Conservation (phyloP, 2,329 filamentous ascomycete genomes). For the Fragosphaeria purpurea region DNA sequence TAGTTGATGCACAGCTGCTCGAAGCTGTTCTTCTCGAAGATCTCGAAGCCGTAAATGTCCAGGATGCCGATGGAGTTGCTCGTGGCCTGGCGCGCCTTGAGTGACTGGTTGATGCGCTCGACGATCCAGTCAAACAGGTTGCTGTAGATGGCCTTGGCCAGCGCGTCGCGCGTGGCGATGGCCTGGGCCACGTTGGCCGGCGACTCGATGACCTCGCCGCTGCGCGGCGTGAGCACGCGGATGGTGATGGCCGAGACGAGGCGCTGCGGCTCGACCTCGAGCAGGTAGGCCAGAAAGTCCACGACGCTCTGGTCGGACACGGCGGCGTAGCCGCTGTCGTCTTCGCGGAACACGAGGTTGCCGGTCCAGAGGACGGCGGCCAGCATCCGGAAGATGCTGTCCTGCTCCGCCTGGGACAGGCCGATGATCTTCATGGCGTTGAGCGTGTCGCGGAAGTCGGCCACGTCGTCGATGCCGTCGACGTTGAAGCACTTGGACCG, state of each 20-base stretch:
- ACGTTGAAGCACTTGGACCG: slow-evolving; percentile 92
- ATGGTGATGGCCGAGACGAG: slow-evolving; percentile 83
- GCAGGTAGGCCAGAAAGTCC: slow-evolving; percentile 85
- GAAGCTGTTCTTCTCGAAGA: slow-evolving; percentile 98
- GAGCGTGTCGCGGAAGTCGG: slow-evolving; percentile 81
- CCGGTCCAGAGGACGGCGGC: slow-evolving; percentile 88
- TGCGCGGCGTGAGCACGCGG: slow-evolving; percentile 65
- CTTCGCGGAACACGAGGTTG: slow-evolving; percentile 84
- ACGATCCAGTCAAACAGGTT: slow-evolving; percentile 99
- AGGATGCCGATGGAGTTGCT: slow-evolving; percentile 88
- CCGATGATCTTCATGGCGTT: slow-evolving; percentile 95
- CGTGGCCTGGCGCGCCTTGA: slow-evolving; percentile 66
- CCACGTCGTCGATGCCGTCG: slow-evolving; percentile 81
- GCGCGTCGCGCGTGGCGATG: slow-evolving; percentile 73
- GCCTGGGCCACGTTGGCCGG: slow-evolving; percentile 86
- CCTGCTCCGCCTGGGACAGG: slow-evolving; percentile 76
- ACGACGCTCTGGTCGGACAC: slow-evolving; percentile 85
- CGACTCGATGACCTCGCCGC: slow-evolving; percentile 57
- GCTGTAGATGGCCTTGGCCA: slow-evolving; percentile 93
- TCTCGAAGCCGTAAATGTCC: slow-evolving; percentile 98
- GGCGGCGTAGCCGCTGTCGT: slow-evolving; percentile 78
- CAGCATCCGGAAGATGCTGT: slow-evolving; percentile 93
- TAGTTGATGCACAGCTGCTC: slow-evolving; percentile 99
- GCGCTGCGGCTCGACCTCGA: slow-evolving; percentile 74
- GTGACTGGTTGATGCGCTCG: slow-evolving; percentile 75